These are phyloP conservation scores for Phytophthora multivora DNA, from an alignment of 352 stramenopile genomes.

Conservation along the genomic window DNA sequence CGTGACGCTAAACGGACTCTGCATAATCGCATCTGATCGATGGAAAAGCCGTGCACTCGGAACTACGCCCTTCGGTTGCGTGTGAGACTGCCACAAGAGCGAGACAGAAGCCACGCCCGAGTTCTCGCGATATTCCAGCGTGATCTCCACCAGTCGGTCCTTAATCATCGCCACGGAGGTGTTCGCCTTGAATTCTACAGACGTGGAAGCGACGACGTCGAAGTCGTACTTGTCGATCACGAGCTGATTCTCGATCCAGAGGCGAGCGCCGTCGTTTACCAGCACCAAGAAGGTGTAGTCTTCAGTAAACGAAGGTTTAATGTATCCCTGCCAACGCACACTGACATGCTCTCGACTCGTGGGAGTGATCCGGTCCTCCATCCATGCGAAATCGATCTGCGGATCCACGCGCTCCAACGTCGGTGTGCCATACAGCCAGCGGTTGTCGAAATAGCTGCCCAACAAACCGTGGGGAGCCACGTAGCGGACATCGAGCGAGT, in stretches of 20 bases:
- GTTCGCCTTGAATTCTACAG: slow-evolving; percentile 45
- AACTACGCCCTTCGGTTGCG: slow-evolving; percentile 89
- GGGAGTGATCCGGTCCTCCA: slow-evolving; percentile 82
- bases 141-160: slow-evolving; percentile 82
- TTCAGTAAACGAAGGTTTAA: slow-evolving; percentile 92
- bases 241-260: slow-evolving; percentile 76
- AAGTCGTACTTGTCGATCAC: slow-evolving; percentile 65
- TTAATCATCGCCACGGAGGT: slow-evolving; percentile 61
- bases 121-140: slow-evolving; percentile 95
- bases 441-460: slow-evolving; percentile 96
- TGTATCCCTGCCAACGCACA: slow-evolving; percentile 92
- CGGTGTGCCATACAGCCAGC: slow-evolving; percentile 91
- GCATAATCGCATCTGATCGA: slow-evolving; percentile 55
- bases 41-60: slow-evolving; percentile 89
- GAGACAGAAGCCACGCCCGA: slow-evolving; percentile 79
- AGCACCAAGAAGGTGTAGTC: slow-evolving; percentile 86
- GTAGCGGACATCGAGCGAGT: slow-evolving; percentile 86
- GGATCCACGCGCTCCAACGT: slow-evolving; percentile 87
- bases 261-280: slow-evolving; percentile 89
- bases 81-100: slow-evolving; percentile 89
- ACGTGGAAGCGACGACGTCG: slow-evolving; percentile 33
- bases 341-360: slow-evolving; percentile 95
- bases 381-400: slow-evolving; percentile 93
- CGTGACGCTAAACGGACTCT: slow-evolving; percentile 68
- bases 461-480: slow-evolving; percentile 81